Evolutionary conservation across 1,139 yeast genomes (phyloP), one percentile per base, ranked within the genome.

Genomic region (Nakaseomyces delphensis): DNA sequence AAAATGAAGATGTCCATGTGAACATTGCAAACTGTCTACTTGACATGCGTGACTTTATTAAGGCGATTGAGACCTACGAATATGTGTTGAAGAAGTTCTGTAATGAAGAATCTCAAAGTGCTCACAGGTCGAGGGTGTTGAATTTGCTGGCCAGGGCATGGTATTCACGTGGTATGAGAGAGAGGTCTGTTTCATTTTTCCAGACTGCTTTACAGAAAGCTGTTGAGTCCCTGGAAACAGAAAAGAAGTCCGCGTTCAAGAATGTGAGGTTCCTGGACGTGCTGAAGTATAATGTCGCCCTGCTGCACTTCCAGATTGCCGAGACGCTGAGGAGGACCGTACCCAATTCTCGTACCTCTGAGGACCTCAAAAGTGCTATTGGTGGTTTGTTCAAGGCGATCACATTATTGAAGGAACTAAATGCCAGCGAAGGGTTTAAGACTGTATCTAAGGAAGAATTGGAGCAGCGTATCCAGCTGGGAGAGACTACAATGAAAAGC

Each of bases 1-100:
- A 80, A 57, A 95, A 85, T 57, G 79, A 83, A 41, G 79, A 94
- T 3, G 80, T 89, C 14, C 85, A 80, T 59, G 69, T 91, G 53
- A 91, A 91, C 59, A 68, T 86, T 58, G 98, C 95, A 1, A 95
- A 91, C 63, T 91, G 93, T 47, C 70, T 84, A 41, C 68, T 83
- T 39, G 97, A 89, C 45, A 72, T 84, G 58, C 81, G 82, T 50
- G 94, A 89, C 58, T 87, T 70, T 58, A 71, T 82, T 14, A 85
- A 87, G 55, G 93, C 96, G 0, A 82, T 89, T 57, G 98, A 93
- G 62, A 77, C 77, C 53, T 91, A 89, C 62, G 94, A 84, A 50
- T 72, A 83, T 53, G 95, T 95, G 0, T 67, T 84, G 48, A 71
- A 72, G 29, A 73, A 83, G 57, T 82, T 75, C 60, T 74, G 81